Base-by-base conservation (phyloP, 352 stramenopile species). In the Pythium phragmitis region DNA sequence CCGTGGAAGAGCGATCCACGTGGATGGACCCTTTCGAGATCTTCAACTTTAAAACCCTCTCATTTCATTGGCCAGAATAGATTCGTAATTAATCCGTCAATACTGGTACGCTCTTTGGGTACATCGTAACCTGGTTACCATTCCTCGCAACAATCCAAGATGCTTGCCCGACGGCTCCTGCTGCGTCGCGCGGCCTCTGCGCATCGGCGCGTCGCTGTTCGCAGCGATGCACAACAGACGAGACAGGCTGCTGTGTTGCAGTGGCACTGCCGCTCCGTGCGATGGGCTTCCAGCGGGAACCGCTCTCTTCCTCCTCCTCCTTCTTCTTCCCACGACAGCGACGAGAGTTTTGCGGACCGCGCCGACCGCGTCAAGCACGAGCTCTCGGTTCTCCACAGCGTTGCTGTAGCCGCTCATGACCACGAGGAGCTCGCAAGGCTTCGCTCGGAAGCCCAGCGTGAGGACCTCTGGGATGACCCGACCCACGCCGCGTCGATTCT, bases 391-490 rank as follows among this genome's bases (percentile, higher is more conserved):
- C 80, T 93, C 23, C 76, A 88, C 45, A 71, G 81, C 30, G 72
- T 91, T 13, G 74, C 83, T 1, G 45, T 48, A 26, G 66, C 70
- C 8, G 56, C 68, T 14, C 67, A 83, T n/a, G 65, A 74, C 28
- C 67, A 74, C 26, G 62, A 82, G 34, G 52, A 79, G 63, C 73
- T 92, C 39, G 48, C 16, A 19, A 30, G 67, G 30, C 68, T 94
- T 47, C 82, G 79, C 3, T 12, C 61, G 30, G 61, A 87, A 49
- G 81, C 82, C 3, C 55, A 75, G 3, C 67, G 69, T 2, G 60
- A 74, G 3, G 67, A 84, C 49, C 74, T 94, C 7, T 94, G 85
- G 82, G 74, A 85, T 30, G 73, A 94, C 59, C 67, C 79, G n/a
- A 65, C 70, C 1, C 70, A 78, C 60, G 85, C 81, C 7, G 76